Conservation (phyloP, 306 rosid species). For the Argentina anserina region DNA sequence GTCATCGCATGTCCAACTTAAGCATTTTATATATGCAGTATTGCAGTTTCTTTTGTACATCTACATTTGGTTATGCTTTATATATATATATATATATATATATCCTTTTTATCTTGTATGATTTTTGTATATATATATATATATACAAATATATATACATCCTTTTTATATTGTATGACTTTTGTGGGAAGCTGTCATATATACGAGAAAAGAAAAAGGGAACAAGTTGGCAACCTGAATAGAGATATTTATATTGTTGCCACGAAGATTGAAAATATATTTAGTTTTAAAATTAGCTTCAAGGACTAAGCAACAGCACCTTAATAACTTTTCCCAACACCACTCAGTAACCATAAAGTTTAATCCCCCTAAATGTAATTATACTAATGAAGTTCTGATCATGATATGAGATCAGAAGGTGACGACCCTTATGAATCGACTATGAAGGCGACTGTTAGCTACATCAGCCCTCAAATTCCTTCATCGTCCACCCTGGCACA, state of each 20-base stretch:
- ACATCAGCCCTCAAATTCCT: no score
- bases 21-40: constrained; percentile 9
- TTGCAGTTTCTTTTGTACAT: not conserved
- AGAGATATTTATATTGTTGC: not conserved
- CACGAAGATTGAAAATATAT: not conserved
- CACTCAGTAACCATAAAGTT: not conserved
- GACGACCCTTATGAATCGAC: no score
- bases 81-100: no score
- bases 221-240: not conserved
- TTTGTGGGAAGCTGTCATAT: not conserved
- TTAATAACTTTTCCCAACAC: not conserved
- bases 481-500: no score
- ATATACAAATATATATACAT: no score
- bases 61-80: not conserved
- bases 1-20: constrained; percentile 49
- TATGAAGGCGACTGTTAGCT: no score
- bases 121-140: no score
- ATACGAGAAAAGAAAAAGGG: not conserved
- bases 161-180: no score
- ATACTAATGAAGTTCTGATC: not conserved
- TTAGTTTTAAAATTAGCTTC: not conserved
- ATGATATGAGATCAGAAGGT: not conserved
- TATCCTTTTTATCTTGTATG: no score
- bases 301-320: not conserved
- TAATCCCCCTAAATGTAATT: not conserved